These are phyloP conservation scores for Heliocybe sulcata DNA, from an alignment of 1,284 basidiomycete species.

Conservation along the genomic window DNA sequence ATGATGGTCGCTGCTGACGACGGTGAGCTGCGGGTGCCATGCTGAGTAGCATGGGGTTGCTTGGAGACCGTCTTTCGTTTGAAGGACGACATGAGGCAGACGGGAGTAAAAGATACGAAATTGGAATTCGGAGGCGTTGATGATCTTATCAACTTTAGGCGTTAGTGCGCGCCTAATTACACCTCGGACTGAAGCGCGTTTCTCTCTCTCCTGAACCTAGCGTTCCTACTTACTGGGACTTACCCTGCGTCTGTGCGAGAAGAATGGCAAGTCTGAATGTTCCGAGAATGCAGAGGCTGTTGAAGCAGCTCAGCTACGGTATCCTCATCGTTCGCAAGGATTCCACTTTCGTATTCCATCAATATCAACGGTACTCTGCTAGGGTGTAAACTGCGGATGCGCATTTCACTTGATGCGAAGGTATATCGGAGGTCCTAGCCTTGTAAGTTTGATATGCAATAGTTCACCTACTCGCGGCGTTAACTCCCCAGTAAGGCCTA, in stretches of 20 bases:
- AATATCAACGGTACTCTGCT: background rate
- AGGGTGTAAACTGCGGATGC: conserved; percentile 47
- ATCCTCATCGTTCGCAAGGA: background rate
- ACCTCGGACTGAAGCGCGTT: too few species aligned
- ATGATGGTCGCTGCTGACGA: conserved; percentile 55
- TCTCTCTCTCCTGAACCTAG: too few species aligned
- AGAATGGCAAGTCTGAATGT: background rate
- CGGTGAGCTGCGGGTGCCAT: conserved; percentile 63
- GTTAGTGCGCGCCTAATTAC: background rate
- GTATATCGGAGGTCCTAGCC: conserved; percentile 48
- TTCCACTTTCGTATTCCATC: background rate
- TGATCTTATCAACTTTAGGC: too few species aligned
- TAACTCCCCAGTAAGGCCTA: conserved; percentile 19
- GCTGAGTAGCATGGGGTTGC: conserved; percentile 25
- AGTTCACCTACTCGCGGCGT: conserved; percentile 1
- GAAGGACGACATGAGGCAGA: conserved; percentile 76
- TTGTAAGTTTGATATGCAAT: conserved; percentile 27
- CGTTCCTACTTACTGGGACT: too few species aligned
- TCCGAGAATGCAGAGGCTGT: background rate
- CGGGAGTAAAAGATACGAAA: background rate
- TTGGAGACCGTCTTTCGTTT: conserved; percentile 55
- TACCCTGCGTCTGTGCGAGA: background rate
- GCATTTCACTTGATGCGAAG: conserved; percentile 51
- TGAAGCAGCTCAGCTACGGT: background rate
- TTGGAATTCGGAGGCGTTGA: background rate